Base-by-base conservation (phyloP, 345 rosid species). In the Leavenworthia alabamica region DNA sequence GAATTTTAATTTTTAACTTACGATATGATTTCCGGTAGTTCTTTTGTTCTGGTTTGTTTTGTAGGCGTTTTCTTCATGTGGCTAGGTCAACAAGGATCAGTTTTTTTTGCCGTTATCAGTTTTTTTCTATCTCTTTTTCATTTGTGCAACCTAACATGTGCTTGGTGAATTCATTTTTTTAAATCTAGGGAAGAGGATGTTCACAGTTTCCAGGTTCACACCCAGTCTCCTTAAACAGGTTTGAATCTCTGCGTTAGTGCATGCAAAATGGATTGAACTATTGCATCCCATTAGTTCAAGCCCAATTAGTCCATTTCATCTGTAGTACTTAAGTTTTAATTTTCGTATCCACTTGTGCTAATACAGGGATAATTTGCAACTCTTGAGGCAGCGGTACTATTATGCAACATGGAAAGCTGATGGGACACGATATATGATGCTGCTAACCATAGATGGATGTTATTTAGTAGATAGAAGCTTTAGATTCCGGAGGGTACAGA, bases 401-500 rank as follows among this genome's bases (percentile, higher is more conserved):
- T 89, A 87, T 77, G 99, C 99, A 57, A 93, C 99, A 4, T 93
- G 99, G 99, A 93, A 93, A 73, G 99, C 99, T 60, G 99, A 89
- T 75, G 99, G 99, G 66, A 93, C 97, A 5, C 81, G 99, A 68
- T 93, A 93, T 64, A 85, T 93, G 99, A 85, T 93, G 99, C 79
- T 93, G 44, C 85, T 93, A 67, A 89, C 83, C 51, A 47, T 77
- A 33, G 97, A 89, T 78, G 99, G 97, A 12, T 93, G 99, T 50
- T 93, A 87, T 61, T 59, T 93, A 64, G 74, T 93, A 37, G 99
- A 93, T 78, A 78, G 99, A 66, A 79, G 81, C 72, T 93, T 93
- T 73, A 87, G 83, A 60, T 82, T 89, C 54, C 80, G 92, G 53
- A 84, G 97, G 82, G 96, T 93, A 27, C 99, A 89, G 73, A 86